phyloP scores from a whole-genome alignment of 129 eudicot species.

The Mikania micrantha region DNA sequence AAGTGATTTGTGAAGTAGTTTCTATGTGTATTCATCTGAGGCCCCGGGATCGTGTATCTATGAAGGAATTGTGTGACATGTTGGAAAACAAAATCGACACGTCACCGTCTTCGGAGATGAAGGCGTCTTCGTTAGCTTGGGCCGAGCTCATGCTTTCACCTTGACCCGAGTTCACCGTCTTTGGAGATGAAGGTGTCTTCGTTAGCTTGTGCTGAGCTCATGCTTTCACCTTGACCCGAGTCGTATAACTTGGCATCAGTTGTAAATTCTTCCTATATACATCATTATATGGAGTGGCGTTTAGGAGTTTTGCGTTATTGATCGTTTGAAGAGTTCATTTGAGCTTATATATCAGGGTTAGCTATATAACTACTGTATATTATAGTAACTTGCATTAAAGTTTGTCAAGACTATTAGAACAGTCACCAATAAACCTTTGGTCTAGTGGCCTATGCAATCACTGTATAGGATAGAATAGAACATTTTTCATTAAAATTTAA shows the following conservation, averaged over 20 bases:
- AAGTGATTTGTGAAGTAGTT: conserved; percentile 69
- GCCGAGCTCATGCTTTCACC: conserved; percentile 82
- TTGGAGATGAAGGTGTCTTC: conserved; percentile 70
- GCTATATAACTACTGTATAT: not conserved
- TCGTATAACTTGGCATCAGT: not conserved
- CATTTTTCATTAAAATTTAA: too few relatives aligned
- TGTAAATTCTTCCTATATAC: conserved; percentile 21
- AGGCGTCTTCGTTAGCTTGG: conserved; percentile 84
- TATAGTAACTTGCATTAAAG: not conserved
- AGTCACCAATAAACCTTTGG: too few relatives aligned
- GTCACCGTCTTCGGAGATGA: conserved; percentile 64
- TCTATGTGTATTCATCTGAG: conserved; percentile 50
- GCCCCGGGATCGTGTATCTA: conserved; percentile 38
- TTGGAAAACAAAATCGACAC: conserved; percentile 68
- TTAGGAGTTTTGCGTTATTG: conserved; percentile 15
- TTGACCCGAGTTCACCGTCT: too few relatives aligned
- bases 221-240: conserved; percentile 52
- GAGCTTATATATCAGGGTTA: conserved; percentile 4
- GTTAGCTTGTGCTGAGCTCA: conserved; percentile 94
- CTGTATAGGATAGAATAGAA: too few relatives aligned
- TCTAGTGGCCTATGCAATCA: not conserved
- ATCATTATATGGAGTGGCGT: not conserved
- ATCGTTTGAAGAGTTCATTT: conserved; percentile 11
- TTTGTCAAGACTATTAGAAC: too few relatives aligned
- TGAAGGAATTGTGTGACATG: conserved; percentile 58